These are phyloP conservation scores for Endoconidiophora polonica DNA, from an alignment of 2,329 filamentous ascomycete species.

Conservation along the genomic window DNA sequence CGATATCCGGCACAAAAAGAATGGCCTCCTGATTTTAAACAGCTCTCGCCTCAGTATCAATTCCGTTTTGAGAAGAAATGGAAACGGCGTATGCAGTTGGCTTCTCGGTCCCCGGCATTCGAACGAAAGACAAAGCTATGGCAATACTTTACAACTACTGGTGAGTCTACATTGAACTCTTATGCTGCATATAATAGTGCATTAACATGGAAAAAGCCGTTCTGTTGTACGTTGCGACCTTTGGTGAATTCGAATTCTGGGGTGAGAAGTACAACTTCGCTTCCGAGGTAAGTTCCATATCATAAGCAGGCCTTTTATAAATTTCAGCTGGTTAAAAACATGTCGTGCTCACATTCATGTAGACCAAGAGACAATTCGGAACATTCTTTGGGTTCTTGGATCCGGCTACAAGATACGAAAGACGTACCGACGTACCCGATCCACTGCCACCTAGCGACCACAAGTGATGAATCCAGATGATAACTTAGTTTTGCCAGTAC, in stretches of 20 bases:
- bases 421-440: conserved; percentile 22
- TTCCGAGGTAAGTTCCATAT: conserved; percentile 22
- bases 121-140: conserved; percentile 46
- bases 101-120: conserved; percentile 46
- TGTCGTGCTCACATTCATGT: not conserved
- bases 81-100: conserved; percentile 49
- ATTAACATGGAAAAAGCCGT: conserved; percentile 17
- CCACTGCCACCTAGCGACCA: conserved; percentile 14
- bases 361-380: conserved; percentile 15
- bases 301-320: not conserved
- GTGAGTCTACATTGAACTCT: conserved; percentile 24
- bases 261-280: conserved; percentile 27
- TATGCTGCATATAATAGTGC: not conserved
- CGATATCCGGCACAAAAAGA: conserved; percentile 50
- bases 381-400: conserved; percentile 26
- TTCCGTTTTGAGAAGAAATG: conserved; percentile 66
- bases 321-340: not conserved
- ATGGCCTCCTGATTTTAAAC: conserved; percentile 64
- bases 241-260: conserved; percentile 28
- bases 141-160: conserved; percentile 42
- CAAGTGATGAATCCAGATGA: no score
- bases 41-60: conserved; percentile 54
- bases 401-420: conserved; percentile 26
- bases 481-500: no score
- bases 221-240: conserved; percentile 25